A percentile compares a stretch with the other conserved stretches of the same genome.
These are phyloP conservation scores for Pseudogymnoascus sp. DNA, from an alignment of 2,329 filamentous ascomycete genomes.

Conservation along the genomic window DNA sequence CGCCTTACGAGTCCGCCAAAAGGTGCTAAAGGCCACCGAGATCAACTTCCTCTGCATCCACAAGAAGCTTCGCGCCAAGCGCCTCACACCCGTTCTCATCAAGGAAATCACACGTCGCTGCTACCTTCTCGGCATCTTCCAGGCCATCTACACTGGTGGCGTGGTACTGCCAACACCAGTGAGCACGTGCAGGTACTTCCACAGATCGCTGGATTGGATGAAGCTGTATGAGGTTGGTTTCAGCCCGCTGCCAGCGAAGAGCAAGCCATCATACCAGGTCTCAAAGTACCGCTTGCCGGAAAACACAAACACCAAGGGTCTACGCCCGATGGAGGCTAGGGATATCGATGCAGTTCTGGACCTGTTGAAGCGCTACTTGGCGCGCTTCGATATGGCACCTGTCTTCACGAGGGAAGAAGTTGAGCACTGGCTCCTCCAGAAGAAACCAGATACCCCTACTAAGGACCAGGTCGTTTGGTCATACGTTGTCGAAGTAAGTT, in stretches of 20 bases:
- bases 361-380: slow-evolving; percentile 69
- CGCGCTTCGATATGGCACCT: slow-evolving; percentile 76
- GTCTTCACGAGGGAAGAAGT: slow-evolving; percentile 74
- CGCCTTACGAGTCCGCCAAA: slow-evolving; percentile 70
- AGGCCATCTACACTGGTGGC: slow-evolving; percentile 93
- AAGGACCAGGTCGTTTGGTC: slow-evolving; percentile 84
- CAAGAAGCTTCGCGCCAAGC: slow-evolving; percentile 92
- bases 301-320: slow-evolving; percentile 61
- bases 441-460: slow-evolving; percentile 49
- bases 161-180: slow-evolving; percentile 86
- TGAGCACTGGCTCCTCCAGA: slow-evolving; percentile 78
- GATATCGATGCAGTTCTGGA: slow-evolving; percentile 71
- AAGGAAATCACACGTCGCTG: slow-evolving; percentile 94
- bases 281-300: slow-evolving; percentile 79
- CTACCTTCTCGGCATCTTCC: slow-evolving; percentile 80
- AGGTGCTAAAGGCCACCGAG: slow-evolving; percentile 71
- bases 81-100: slow-evolving; percentile 87
- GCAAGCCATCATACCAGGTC: slow-evolving; percentile 79
- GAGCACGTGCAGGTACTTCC: slow-evolving; percentile 90
- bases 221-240: slow-evolving; percentile 95
- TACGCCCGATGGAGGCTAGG: slow-evolving; percentile 71
- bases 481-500: slow-evolving; percentile 73
- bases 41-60: slow-evolving; percentile 98
- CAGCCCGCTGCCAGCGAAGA: slow-evolving; percentile 75
- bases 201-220: slow-evolving; percentile 88